Base-by-base conservation (phyloP, 1,284 basidiomycete species). In the Marasmius tenuissimus region DNA sequence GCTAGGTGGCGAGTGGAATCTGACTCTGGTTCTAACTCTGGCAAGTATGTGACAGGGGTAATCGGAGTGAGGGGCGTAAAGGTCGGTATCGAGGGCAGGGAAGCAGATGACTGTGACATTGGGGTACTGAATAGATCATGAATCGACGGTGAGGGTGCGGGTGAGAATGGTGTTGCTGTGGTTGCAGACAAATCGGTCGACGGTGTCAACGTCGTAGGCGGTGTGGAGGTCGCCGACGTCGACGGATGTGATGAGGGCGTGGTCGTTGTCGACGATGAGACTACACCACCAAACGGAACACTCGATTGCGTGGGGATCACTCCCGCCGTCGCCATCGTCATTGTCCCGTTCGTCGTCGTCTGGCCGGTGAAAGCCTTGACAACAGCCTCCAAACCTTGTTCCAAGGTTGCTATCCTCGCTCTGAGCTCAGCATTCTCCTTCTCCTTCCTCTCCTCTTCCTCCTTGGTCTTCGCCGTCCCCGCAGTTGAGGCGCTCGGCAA, bases 1-100 rank as follows among this genome's bases (percentile, higher is more conserved):
- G 91, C 91, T 89, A 90, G 88, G 87, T 93, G 92, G 91, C 91
- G 86, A 93, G 91, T 89, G 86, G 88, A 78, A 73, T 87, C 34
- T 38, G 27, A 81, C 73, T 75, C 63, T 34, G 70, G 61, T 68
- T 73, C 69, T 39, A 20, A 16, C 52, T 63, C 63, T 39, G 54
- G 48, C 52, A 48, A 57, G 51, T 51, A 62, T 62, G 42, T 57
- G 62, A 54, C 69, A 42, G 34, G 16, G 51, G 54, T 18, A 16
- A 35, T 33, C 38, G 34, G 20, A 37, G 52, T 33, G 12, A 20
- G 5, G 33, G 50, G 34, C 3, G 50, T 7, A 16, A 35, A 52
- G 11, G 33, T 16, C 20, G 34, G 34, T 74, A 67, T 58, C 71
- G 34, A 54, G 18, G 33, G 12, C 14, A 54, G 34, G 12, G 52